A percentile compares a stretch with the other conserved stretches of the same genome.
These are phyloP conservation scores for Cyclostephanos invisitatus DNA, from an alignment of 108 stramenopile genomes.

Conservation along the genomic window DNA sequence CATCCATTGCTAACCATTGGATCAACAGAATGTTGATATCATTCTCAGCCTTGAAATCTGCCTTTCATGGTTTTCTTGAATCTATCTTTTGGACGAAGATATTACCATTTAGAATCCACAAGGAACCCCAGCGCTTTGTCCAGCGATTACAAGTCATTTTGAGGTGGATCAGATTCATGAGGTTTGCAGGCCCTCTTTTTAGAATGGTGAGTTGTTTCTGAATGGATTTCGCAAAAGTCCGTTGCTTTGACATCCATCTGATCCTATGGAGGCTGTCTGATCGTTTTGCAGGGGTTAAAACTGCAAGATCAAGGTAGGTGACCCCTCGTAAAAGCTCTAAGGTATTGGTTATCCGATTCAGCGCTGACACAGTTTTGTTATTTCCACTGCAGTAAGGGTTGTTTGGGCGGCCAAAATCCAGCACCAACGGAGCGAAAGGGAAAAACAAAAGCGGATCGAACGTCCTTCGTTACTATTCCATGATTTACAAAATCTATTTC, in stretches of 20 bases:
- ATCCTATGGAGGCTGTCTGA: neutral
- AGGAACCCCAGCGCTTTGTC: slow-evolving; percentile 43
- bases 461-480: slow-evolving; percentile 38
- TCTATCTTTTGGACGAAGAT: slow-evolving; percentile 45
- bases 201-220: slow-evolving; percentile 33
- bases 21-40: slow-evolving; percentile 31
- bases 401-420: slow-evolving; percentile 38
- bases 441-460: slow-evolving; percentile 9
- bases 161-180: slow-evolving; percentile 50
- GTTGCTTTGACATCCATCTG: neutral
- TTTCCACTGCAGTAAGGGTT: slow-evolving; percentile 8
- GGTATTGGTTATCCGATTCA: too few species aligned
- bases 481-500: slow-evolving; percentile 42
- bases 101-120: slow-evolving; percentile 55
- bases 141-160: slow-evolving; percentile 51
- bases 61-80: slow-evolving; percentile 33
- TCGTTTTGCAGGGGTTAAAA: slow-evolving; percentile 28
- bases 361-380: too few species aligned
- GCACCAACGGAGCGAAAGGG: slow-evolving; percentile 31
- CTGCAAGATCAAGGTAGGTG: slow-evolving; percentile 35
- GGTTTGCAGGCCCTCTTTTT: slow-evolving; percentile 62
- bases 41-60: slow-evolving; percentile 11
- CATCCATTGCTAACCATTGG: slow-evolving; percentile 54
- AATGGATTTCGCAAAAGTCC: neutral
- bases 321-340: too few species aligned